phyloP scores from a whole-genome alignment of 139 green algal species.

The Chlorella sp. region DNA sequence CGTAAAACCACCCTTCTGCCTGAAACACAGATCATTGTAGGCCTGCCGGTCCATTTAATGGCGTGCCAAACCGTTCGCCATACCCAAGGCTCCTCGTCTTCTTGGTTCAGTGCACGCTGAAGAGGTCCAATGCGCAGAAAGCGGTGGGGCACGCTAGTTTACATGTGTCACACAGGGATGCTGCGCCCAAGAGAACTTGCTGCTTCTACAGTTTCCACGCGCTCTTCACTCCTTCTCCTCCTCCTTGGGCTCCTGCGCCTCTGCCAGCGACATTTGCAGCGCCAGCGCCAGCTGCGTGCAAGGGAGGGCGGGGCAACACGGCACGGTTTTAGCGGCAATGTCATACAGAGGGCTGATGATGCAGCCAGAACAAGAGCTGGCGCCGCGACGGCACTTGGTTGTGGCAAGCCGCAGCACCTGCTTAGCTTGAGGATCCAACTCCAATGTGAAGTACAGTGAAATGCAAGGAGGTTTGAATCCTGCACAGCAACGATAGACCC shows the following conservation, averaged over 20 bases:
- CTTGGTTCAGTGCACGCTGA: too few species aligned
- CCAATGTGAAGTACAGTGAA: not conserved
- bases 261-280: slow-evolving; percentile 41
- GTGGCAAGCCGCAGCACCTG: not conserved
- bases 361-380: not conserved
- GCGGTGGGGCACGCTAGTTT: too few species aligned
- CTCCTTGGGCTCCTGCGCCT: slow-evolving; percentile 33
- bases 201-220: not conserved
- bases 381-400: not conserved
- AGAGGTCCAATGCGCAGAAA: too few species aligned
- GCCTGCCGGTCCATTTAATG: too few species aligned
- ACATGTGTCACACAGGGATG: too few species aligned
- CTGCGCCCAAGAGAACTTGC: too few species aligned
- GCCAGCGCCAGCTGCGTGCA: slow-evolving; percentile 43
- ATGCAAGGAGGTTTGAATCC: too few species aligned
- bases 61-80: too few species aligned
- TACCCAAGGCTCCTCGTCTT: too few species aligned
- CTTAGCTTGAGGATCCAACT: not conserved
- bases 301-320: not conserved
- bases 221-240: slow-evolving; percentile 14
- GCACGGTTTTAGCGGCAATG: not conserved
- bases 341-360: not conserved
- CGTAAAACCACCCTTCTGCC: too few species aligned
- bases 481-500: not conserved
- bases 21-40: too few species aligned